Evolutionary conservation across 257 asterid species (phyloP), one percentile per base, ranked within the genome.

Genomic region (Euphrasia confusa): DNA sequence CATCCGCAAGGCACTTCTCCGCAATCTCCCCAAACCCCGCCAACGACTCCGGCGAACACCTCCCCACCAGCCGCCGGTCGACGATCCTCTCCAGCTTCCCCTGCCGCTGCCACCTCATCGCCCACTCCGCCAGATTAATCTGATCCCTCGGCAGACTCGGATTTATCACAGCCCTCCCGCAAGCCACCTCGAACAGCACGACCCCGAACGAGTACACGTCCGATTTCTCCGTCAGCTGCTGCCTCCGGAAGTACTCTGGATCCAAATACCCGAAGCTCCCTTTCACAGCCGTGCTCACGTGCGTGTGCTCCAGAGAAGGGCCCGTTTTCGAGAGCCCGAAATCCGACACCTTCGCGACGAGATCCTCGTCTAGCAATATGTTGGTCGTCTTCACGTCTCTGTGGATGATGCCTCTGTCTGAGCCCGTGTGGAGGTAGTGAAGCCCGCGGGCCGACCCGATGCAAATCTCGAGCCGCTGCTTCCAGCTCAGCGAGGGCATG

Each of bases 151-250:
- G 95, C 77, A 86, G 66, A 5, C 83, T 72, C 2, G 95, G 97
- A 57, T 89, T 84, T 3, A 89, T 86, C 28, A 86, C 95, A 0
- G 97, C 82, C 44, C 97, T 67, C 0, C 94, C 94, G 44, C 97
- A 89, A 12, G 71, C 75, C 27, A 74, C 94, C 39, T 89, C 97
- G 10, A 89, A 80, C 15, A 89, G 71, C 18, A 89, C 97, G 6
- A 89, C 97, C 6, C 97, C 97, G 9, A 89, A 89, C 12, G 97
- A 89, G 83, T 86, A 89, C 63, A 88, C 95, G 58, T 88, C 96
- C 2, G 95, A 85, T 63, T 88, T 88, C 81, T 88, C 95, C 3
- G 95, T 88, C 74, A 88, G 68, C 49, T 85, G 95, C 69, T 88
- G 96, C 69, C 95, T 69, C 59, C 96, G 78, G 79, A 83, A 88